Conservation (phyloP, 2,329 filamentous ascomycete species). For the Colletotrichum gigasporum region DNA sequence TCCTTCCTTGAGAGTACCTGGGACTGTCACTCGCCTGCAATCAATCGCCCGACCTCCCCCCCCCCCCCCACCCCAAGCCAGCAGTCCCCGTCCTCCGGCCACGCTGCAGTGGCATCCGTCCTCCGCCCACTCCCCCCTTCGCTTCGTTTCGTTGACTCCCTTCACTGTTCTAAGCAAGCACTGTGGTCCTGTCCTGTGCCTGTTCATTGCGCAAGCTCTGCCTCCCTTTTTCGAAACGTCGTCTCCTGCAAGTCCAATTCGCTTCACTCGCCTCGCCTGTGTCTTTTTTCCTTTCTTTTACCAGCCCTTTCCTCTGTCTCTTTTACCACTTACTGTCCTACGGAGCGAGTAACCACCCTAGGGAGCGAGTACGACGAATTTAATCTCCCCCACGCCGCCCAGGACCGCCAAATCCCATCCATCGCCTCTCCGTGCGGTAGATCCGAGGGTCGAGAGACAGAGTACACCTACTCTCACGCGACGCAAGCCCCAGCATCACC, state of each 20-base stretch:
- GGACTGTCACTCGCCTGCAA: not conserved
- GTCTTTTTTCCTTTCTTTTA: slow-evolving; percentile 9
- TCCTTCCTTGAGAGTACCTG: too few species aligned
- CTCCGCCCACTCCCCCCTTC: slow-evolving; percentile 16
- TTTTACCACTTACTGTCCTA: not conserved
- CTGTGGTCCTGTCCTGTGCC: too few species aligned
- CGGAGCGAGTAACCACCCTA: too few species aligned
- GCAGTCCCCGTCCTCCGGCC: not conserved
- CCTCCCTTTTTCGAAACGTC: slow-evolving; percentile 25
- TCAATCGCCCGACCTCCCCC: not conserved
- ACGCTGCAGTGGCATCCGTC: slow-evolving; percentile 1
- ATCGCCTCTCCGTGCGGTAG: slow-evolving; percentile 13
- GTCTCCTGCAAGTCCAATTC: slow-evolving; percentile 14
- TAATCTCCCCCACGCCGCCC: not conserved
- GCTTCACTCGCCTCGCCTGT: slow-evolving; percentile 11
- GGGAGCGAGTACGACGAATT: too few species aligned
- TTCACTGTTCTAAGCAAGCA: too few species aligned
- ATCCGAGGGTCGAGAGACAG: not conserved
- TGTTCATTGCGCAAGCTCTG: slow-evolving; percentile 8
- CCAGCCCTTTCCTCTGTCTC: not conserved
- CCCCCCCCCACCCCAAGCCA: slow-evolving; percentile 3
- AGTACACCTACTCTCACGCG: slow-evolving; percentile 5
- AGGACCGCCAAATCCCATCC: not conserved
- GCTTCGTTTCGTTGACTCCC: slow-evolving; percentile 4
- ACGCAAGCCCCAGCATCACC: slow-evolving; percentile 19